Conservation (phyloP, 2,329 filamentous ascomycete species). For the Acrocalymma vagum region DNA sequence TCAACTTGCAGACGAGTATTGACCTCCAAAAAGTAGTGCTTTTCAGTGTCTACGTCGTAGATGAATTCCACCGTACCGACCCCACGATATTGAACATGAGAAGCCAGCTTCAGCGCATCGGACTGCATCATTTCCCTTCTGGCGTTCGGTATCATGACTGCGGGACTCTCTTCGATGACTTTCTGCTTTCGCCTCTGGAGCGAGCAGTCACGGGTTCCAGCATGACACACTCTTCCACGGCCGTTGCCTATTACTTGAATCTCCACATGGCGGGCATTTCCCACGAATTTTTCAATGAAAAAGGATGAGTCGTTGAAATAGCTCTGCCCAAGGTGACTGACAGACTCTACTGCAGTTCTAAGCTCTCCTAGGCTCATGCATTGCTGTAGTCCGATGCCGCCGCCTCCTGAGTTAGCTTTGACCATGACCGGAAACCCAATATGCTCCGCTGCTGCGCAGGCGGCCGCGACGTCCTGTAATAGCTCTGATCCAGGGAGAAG, state of each 20-base stretch:
- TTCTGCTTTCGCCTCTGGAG: conserved; percentile 90
- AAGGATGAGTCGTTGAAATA: conserved; percentile 42
- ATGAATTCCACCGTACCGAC: conserved; percentile 93
- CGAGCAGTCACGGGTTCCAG: conserved; percentile 89
- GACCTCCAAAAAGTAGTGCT: conserved; percentile 75
- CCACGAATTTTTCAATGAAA: conserved; percentile 67
- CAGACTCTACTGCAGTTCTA: conserved; percentile 56
- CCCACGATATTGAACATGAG: conserved; percentile 73
- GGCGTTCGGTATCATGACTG: conserved; percentile 58
- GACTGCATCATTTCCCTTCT: conserved; percentile 70
- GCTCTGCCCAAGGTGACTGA: conserved; percentile 59
- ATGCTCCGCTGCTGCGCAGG: conserved; percentile 60
- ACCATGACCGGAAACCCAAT: conserved; percentile 64
- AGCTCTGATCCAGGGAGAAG: conserved; percentile 60
- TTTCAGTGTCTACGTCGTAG: conserved; percentile 80
- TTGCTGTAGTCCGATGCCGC: conserved; percentile 63
- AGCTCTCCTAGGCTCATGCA: conserved; percentile 54
- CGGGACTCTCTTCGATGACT: conserved; percentile 87
- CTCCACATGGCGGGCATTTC: conserved; percentile 81
- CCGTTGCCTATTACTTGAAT: conserved; percentile 90
- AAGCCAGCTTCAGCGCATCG: conserved; percentile 73
- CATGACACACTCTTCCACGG: conserved; percentile 78
- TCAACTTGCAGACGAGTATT: conserved; percentile 68
- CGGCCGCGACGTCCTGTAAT: too few relatives aligned
- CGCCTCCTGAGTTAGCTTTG: conserved; percentile 68